phyloP scores from a whole-genome alignment of 768 basidiomycete species.

The Cantharellus anzutake region DNA sequence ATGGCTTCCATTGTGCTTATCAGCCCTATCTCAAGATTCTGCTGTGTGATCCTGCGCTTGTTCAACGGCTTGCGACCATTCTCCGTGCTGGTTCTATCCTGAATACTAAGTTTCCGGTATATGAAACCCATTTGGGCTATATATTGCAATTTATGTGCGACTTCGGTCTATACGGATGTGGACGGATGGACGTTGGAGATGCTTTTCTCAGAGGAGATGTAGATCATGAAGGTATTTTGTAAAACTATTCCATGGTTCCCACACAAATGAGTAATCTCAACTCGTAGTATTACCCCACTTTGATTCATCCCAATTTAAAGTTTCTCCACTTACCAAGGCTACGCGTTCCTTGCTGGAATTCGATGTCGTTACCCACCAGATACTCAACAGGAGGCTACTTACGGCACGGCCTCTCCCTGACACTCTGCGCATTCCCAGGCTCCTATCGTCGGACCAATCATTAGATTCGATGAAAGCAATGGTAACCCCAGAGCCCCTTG shows the following conservation, averaged over 20 bases:
- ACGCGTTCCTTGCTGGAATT: constrained; percentile 59
- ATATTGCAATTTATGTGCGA: constrained; percentile 87
- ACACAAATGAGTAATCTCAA: constrained; percentile 16
- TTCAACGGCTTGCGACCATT: constrained; percentile 54
- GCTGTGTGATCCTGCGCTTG: constrained; percentile 46
- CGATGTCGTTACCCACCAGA: constrained; percentile 62
- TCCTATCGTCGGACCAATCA: constrained; percentile 16
- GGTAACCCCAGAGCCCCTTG: constrained; percentile 40
- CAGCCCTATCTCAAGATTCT: constrained; percentile 78
- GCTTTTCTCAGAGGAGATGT: constrained; percentile 18
- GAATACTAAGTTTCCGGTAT: constrained; percentile 56
- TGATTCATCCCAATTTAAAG: constrained; percentile 3
- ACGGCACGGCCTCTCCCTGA: constrained; percentile 40
- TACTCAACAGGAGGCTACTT: constrained; percentile 63
- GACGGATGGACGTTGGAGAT: constrained; percentile 50
- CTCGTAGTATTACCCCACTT: background rate
- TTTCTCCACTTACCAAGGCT: constrained; percentile 1
- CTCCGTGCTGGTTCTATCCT: constrained; percentile 71
- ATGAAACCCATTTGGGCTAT: constrained; percentile 81
- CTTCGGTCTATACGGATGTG: constrained; percentile 88
- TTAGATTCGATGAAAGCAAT: background rate
- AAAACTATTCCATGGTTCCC: constrained; percentile 31
- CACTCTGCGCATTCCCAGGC: constrained; percentile 28
- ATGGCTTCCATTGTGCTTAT: constrained; percentile 77
- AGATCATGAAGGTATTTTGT: background rate